Conservation (phyloP, 2,329 filamentous ascomycete genomes). For the Sordariomycetes sp. region DNA sequence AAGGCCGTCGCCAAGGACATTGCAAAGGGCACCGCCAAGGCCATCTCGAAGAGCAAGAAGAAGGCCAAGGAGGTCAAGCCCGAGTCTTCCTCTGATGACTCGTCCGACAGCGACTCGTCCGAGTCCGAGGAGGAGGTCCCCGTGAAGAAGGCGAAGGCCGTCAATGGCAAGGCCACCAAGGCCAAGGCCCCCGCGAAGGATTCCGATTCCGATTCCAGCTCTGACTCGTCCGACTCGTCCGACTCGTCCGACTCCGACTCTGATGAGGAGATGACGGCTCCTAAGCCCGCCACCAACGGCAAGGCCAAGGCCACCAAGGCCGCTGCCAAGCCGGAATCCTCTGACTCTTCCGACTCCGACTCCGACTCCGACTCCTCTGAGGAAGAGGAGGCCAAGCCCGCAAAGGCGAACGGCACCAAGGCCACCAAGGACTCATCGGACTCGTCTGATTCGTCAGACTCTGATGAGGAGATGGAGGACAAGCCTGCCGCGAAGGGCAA, state of each 20-base stretch:
- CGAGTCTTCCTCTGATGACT: conserved; percentile 13
- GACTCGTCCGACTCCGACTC: conserved; percentile 26
- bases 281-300: conserved; percentile 3
- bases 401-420: neutral
- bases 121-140: conserved; percentile 22
- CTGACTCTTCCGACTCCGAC: conserved; percentile 18
- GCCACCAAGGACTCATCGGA: conserved; percentile 17
- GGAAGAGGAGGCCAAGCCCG: conserved; percentile 12
- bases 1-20: conserved; percentile 58
- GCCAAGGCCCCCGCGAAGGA: conserved; percentile 12
- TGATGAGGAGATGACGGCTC: conserved; percentile 15
- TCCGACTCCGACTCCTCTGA: conserved; percentile 14
- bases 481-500: conserved; percentile 16
- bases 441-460: conserved; percentile 16
- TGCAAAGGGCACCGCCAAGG: conserved; percentile 50
- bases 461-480: conserved; percentile 15
- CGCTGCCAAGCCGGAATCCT: conserved; percentile 20
- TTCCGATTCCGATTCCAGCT: conserved; percentile 20
- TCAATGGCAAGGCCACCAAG: conserved; percentile 19
- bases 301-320: conserved; percentile 11
- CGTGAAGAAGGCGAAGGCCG: conserved; percentile 21
- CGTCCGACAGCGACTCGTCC: conserved; percentile 24
- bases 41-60: conserved; percentile 30
- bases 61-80: conserved; percentile 32
- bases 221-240: conserved; percentile 17